These are phyloP conservation scores for Knoxdaviesia proteae DNA, from an alignment of 2,329 filamentous ascomycete genomes.

Conservation along the genomic window DNA sequence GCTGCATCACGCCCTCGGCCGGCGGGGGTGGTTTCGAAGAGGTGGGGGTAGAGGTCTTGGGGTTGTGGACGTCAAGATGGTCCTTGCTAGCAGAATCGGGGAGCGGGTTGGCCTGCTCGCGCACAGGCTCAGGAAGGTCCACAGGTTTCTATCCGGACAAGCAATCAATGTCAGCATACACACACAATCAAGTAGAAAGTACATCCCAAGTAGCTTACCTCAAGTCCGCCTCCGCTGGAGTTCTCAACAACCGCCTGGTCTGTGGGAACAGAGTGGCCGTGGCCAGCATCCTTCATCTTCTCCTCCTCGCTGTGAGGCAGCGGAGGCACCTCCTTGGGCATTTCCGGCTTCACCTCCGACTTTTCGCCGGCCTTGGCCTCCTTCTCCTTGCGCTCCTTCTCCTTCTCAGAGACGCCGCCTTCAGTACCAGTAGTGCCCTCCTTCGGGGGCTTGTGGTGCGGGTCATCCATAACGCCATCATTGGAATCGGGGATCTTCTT, in stretches of 20 bases:
- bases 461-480: constrained; percentile 87
- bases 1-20: constrained; percentile 48
- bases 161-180: constrained; percentile 2
- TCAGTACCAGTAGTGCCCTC: constrained; percentile 76
- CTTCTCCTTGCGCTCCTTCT: constrained; percentile 49
- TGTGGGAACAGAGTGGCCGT: constrained; percentile 8
- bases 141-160: constrained; percentile 43
- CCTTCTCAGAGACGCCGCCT: constrained; percentile 75
- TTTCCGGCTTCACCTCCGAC: constrained; percentile 53
- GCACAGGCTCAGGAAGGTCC: constrained; percentile 58
- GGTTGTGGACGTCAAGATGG: constrained; percentile 30
- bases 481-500: constrained; percentile 41
- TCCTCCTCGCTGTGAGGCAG: constrained; percentile 64
- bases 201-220: constrained; percentile 24
- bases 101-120: constrained; percentile 51
- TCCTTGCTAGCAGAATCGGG: constrained; percentile 45
- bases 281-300: constrained; percentile 28
- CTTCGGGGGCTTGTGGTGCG: constrained; percentile 52
- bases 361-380: constrained; percentile 45
- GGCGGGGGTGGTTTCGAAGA: constrained; percentile 10
- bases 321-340: constrained; percentile 69
- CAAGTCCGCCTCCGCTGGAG: constrained; percentile 20
- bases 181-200: too few species aligned
- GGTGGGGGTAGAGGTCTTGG: constrained; percentile 5
- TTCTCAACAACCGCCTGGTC: too few species aligned